phyloP scores from a whole-genome alignment of 305 asterid species.

The Fraxinus sp. region DNA sequence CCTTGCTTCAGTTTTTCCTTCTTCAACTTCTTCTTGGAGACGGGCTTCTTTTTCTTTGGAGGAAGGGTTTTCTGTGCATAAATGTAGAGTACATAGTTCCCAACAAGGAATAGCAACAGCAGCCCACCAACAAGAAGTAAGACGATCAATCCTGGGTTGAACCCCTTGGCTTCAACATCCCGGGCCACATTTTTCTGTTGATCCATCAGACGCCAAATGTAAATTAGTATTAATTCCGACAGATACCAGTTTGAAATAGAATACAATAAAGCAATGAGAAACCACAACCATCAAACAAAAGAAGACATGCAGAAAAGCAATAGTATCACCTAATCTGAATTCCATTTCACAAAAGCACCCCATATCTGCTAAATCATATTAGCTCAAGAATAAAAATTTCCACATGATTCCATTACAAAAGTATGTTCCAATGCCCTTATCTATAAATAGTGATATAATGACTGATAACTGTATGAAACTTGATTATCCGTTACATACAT shows the following conservation, averaged over 20 bases:
- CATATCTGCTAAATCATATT: not conserved
- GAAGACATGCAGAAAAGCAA: not conserved
- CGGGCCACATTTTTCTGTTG: constrained; percentile 40
- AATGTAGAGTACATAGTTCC: constrained; percentile 65
- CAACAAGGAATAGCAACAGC: constrained; percentile 71
- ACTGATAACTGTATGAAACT: not conserved
- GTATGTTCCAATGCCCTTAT: not conserved
- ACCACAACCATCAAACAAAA: not conserved
- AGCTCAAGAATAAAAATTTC: not conserved
- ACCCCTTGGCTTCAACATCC: constrained; percentile 52
- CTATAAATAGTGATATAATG: not conserved
- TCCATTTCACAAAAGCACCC: not conserved
- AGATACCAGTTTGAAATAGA: constrained; percentile 24
- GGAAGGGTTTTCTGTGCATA: constrained; percentile 87
- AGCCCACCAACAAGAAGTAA: constrained; percentile 75
- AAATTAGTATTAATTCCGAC: not conserved
- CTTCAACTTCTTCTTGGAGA: constrained; percentile 98
- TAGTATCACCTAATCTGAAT: not conserved
- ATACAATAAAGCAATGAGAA: not conserved
- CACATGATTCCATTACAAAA: not conserved
- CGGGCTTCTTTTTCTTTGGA: constrained; percentile 91
- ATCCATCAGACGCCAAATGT: constrained; percentile 24
- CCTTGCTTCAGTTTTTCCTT: constrained; percentile 92
- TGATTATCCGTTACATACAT: not conserved
- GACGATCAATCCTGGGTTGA: constrained; percentile 89